Evolutionary conservation across 129 eudicot genomes (phyloP).

Genomic region (Artemisia tridentata): DNA sequence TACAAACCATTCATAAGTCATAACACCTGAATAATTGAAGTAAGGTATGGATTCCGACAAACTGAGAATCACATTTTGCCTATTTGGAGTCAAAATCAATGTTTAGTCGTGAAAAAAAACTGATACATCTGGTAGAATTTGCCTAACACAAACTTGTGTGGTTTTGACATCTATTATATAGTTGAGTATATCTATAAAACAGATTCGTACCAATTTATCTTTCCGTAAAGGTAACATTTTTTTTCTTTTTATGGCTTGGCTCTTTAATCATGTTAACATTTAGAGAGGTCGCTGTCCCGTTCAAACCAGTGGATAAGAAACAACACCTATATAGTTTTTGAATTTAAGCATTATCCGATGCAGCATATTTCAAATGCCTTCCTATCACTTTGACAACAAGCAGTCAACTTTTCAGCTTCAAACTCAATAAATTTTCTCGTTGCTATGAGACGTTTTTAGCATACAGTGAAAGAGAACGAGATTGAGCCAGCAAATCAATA

Average conservation of each 20-base stretch:
- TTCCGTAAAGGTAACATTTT: not conserved
- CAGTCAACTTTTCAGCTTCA: conserved; percentile 17
- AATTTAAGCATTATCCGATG: not conserved
- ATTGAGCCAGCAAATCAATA: too few relatives aligned
- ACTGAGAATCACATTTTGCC: conserved; percentile 4
- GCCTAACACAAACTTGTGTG: conserved; percentile 12
- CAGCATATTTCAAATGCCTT: not conserved
- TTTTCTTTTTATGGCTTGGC: not conserved
- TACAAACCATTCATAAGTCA: conserved; percentile 3
- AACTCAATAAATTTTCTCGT: not conserved
- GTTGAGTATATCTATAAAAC: not conserved
- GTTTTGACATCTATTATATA: conserved; percentile 7
- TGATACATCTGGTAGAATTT: not conserved
- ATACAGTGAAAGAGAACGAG: too few relatives aligned
- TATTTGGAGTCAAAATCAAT: not conserved
- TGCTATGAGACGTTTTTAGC: not conserved
- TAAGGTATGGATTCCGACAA: not conserved
- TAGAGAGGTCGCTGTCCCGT: not conserved
- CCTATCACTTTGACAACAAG: not conserved
- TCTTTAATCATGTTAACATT: conserved; percentile 5
- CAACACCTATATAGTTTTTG: not conserved
- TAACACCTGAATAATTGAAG: not conserved
- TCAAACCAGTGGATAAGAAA: not conserved
- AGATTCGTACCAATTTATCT: not conserved
- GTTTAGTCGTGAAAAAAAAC: not conserved